Conservation (phyloP, 2,329 filamentous ascomycete genomes). For the Alternaria viburni region DNA sequence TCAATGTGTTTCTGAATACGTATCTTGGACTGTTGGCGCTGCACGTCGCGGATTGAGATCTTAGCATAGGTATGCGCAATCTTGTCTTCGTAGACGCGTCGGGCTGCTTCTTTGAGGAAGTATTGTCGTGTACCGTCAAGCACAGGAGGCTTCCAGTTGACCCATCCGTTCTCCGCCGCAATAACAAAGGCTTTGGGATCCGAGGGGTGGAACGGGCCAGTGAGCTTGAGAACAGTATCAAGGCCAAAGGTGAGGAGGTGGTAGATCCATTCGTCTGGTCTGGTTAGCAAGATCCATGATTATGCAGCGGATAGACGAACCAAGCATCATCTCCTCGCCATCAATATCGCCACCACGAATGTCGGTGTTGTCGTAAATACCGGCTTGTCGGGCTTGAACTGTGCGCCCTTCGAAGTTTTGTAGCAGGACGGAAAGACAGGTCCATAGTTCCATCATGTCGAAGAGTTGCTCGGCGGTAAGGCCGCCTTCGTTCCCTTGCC, state of each 20-base stretch:
- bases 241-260: constrained; percentile 67
- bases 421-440: constrained; percentile 63
- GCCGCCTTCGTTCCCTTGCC: constrained; percentile 61
- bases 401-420: constrained; percentile 62
- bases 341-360: constrained; percentile 57
- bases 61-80: constrained; percentile 47
- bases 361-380: constrained; percentile 61
- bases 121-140: constrained; percentile 57
- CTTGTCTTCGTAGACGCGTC: constrained; percentile 64
- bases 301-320: constrained; percentile 39
- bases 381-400: constrained; percentile 60
- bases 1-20: constrained; percentile 52
- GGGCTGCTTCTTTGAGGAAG: constrained; percentile 67
- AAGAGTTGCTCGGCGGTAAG: constrained; percentile 64
- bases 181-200: constrained; percentile 57
- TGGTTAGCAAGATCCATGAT: constrained; percentile 19
- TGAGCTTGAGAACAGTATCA: constrained; percentile 61
- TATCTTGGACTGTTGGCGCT: constrained; percentile 50
- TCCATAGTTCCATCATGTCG: constrained; percentile 71
- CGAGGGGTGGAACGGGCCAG: constrained; percentile 45
- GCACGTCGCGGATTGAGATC: constrained; percentile 44
- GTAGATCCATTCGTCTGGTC: constrained; percentile 65
- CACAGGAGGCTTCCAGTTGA: constrained; percentile 60
- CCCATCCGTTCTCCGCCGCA: constrained; percentile 62
- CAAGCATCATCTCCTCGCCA: constrained; percentile 60